Base-by-base conservation (phyloP, 2,329 filamentous ascomycete species). In the Tolypocladium sp. region DNA sequence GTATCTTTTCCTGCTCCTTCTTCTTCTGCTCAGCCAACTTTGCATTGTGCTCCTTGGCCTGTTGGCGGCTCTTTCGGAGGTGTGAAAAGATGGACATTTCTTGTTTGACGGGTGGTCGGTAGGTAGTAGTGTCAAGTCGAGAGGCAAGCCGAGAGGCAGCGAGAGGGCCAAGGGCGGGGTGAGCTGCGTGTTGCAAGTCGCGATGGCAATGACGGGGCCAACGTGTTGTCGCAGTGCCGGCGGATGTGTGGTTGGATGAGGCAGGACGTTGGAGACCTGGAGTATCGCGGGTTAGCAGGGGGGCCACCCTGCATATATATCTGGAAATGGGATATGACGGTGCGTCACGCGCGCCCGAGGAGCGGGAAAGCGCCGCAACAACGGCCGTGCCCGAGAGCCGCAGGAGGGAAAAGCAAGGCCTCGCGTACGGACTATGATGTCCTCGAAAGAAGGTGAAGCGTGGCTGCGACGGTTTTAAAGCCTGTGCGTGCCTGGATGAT, bases 51-150 rank as follows among this genome's bases (percentile, higher is more conserved):
- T 84, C 78, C 68, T 85, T 83, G 63, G 82, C 80, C 57, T 82
- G 79, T 66, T 82, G 77, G 60, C 79, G 78, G 63, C 79, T 78
- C 63, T 73, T 75, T 66, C 74, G 79, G 67, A 86, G 76, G 59
- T 78, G 74, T 6, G 77, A 79, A 66, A 86, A 82, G 62, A 87
- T 77, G 51, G 83, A 81, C 84, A 86, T 86, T 60, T 60, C 56
- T 63, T 42, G 42, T 41, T 33, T 51, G 38, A n/a, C n/a, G 42
- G 56, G 27, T 10, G 46, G 25, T 22, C n/a, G 52, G 40, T 15
- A 12, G 12, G 42, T 6, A 10, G 42, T 56, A 49, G 25, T n/a
- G 33, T 22, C 27, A 41, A 57, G 41, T n/a, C 25, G 51, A 55
- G 41, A 9, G 44, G 22, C 44, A 30, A 49, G 59, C 22, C 49